These are phyloP conservation scores for Oryza meridionalis DNA, from an alignment of 176 grass and related monocot genomes.

Conservation along the genomic window DNA sequence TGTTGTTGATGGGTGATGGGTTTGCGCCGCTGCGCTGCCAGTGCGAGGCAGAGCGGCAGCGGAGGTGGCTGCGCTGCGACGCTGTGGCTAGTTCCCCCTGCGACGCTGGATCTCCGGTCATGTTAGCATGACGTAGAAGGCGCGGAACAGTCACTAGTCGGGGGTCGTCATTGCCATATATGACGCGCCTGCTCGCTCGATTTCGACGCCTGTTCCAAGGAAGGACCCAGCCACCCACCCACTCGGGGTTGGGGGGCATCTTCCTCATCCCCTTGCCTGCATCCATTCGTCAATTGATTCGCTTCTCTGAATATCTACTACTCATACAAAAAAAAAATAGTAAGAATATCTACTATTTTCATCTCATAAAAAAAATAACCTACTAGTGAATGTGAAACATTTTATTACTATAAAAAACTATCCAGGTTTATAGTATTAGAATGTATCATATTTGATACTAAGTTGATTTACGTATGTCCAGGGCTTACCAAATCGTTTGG, in stretches of 20 bases:
- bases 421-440: no score
- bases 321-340: no score
- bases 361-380: no score
- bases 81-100: neutral
- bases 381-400: no score
- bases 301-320: no score
- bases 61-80: no score
- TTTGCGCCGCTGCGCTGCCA: neutral
- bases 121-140: slow-evolving; percentile 19
- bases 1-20: neutral
- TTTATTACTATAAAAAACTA: no score
- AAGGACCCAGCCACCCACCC: neutral
- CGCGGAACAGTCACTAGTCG: slow-evolving; percentile 7
- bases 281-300: slow-evolving; percentile 17
- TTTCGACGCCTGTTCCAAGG: slow-evolving; percentile 2
- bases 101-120: slow-evolving; percentile 23
- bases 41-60: no score
- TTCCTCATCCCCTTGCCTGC: slow-evolving; percentile 31
- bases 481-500: no score
- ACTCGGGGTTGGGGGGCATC: neutral
- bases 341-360: no score
- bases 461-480: no score
- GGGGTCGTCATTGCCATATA: slow-evolving; percentile 37
- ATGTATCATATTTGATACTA: no score
- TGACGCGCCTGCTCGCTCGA: neutral